These are phyloP conservation scores for Hippophae tibetana DNA, from an alignment of 306 rosid species.

Conservation along the genomic window DNA sequence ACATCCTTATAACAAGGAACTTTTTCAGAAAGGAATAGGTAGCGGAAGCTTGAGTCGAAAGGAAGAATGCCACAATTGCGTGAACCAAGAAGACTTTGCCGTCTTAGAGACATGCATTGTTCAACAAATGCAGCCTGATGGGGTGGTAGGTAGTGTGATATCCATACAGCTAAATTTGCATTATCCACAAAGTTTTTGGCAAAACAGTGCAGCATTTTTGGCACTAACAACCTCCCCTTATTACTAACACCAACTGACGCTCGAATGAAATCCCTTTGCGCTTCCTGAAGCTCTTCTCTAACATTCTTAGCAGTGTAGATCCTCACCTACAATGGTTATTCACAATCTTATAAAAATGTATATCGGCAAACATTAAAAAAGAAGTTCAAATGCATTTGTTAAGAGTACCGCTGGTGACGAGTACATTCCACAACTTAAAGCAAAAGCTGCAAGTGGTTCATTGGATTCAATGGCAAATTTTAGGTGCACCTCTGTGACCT, in stretches of 20 bases:
- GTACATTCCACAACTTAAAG: slow-evolving; percentile 60
- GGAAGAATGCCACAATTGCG: slow-evolving; percentile 67
- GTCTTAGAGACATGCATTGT: slow-evolving; percentile 55
- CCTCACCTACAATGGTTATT: slow-evolving; percentile 35
- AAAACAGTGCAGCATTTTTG: slow-evolving; percentile 61
- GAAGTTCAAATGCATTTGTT: not conserved
- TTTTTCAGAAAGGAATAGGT: slow-evolving; percentile 43
- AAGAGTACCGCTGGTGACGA: slow-evolving; percentile 66
- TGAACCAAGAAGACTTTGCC: slow-evolving; percentile 51
- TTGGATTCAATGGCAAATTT: slow-evolving; percentile 35
- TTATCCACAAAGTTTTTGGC: slow-evolving; percentile 57
- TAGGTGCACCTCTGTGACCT: slow-evolving; percentile 55
- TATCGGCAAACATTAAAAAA: slow-evolving; percentile 2
- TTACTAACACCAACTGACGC: slow-evolving; percentile 61
- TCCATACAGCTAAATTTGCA: slow-evolving; percentile 59
- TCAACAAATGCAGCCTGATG: slow-evolving; percentile 57
- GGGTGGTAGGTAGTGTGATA: slow-evolving; percentile 57
- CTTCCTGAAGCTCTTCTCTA: slow-evolving; percentile 55
- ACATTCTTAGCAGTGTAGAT: slow-evolving; percentile 47
- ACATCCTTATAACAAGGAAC: not conserved
- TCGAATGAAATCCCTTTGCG: slow-evolving; percentile 54
- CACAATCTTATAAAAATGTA: not conserved
- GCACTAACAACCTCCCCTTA: slow-evolving; percentile 59
- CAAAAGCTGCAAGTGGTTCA: slow-evolving; percentile 52
- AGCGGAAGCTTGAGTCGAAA: slow-evolving; percentile 59